Percentiles rank a stretch among this genome's conserved stretches.
These are phyloP conservation scores for Avicennia marina DNA, from an alignment of 257 asterid genomes.

Conservation along the genomic window DNA sequence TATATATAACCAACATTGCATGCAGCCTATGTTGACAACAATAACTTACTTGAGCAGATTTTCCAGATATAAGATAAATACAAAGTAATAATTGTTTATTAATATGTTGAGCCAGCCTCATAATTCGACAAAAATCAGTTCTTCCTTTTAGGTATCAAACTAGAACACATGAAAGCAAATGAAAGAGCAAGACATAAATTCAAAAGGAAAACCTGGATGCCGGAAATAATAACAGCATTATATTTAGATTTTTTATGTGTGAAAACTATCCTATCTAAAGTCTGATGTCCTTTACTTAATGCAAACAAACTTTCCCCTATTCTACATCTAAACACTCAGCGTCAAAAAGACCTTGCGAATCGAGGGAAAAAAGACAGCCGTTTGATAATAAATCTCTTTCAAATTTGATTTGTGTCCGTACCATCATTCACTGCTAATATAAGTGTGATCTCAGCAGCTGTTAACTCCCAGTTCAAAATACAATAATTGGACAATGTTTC, in stretches of 20 bases:
- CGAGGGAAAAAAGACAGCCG: neutral
- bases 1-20: neutral
- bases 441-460: neutral
- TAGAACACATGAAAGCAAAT: slow-evolving; percentile 5
- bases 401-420: neutral
- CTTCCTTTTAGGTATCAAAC: neutral
- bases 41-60: neutral
- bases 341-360: neutral
- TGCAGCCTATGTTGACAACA: neutral
- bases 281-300: no score
- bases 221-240: neutral
- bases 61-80: neutral
- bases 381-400: neutral
- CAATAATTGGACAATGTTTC: neutral
- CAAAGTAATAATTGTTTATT: no score
- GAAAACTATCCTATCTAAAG: neutral
- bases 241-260: neutral
- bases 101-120: neutral
- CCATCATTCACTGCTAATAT: neutral
- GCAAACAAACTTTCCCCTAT: neutral
- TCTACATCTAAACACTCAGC: neutral
- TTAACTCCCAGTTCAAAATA: slow-evolving; percentile 5
- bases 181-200: neutral
- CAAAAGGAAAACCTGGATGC: neutral
- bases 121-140: neutral